Evolutionary conservation across 768 basidiomycete genomes (phyloP), one percentile per base, ranked within the genome.

Genomic region (Trametes maxima): DNA sequence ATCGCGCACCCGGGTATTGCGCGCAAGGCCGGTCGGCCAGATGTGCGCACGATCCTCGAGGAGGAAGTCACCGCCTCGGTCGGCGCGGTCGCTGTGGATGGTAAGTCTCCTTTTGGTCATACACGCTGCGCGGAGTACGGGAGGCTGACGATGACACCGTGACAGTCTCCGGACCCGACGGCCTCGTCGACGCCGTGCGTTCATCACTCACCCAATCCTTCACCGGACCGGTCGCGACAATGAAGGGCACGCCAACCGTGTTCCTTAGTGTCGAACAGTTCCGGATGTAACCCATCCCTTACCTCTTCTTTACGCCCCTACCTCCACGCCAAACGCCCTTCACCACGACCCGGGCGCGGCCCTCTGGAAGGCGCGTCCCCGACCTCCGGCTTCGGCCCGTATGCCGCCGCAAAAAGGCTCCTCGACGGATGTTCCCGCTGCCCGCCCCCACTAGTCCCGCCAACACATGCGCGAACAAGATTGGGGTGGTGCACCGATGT

Each of bases 71-170:
- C 43, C 11, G 48, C 50, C 11, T 65, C 70, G 14, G 56, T 43
- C 21, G 71, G 72, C 6, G 66, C 70, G 3, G 70, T 75, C n/a
- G 71, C 73, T 11, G 72, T 75, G 7, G 70, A 75, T 60, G 70
- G 73, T 74, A 33, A 51, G 67, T 64, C 17, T 13, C 21, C 22
- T 17, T n/a, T n/a, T n/a, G n/a, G n/a, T n/a, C n/a, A n/a, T n/a
- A n/a, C n/a, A n/a, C n/a, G n/a, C n/a, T n/a, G n/a, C n/a, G n/a
- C n/a, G n/a, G n/a, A n/a, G n/a, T 42, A 14, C 39, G 39, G 19
- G 43, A 33, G 8, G 17, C 53, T 54, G 53, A 54, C 33, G 14
- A 16, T 11, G 24, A 7, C 5, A 7, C 14, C 28, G 5, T 22
- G 37, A 13, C 60, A 72, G 70, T 72, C 5, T 68, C 68, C 22